Percentiles rank a stretch among this genome's conserved stretches.
phyloP scores from a whole-genome alignment of 1,139 yeast genomes.

The Meyerozyma athensensis region DNA sequence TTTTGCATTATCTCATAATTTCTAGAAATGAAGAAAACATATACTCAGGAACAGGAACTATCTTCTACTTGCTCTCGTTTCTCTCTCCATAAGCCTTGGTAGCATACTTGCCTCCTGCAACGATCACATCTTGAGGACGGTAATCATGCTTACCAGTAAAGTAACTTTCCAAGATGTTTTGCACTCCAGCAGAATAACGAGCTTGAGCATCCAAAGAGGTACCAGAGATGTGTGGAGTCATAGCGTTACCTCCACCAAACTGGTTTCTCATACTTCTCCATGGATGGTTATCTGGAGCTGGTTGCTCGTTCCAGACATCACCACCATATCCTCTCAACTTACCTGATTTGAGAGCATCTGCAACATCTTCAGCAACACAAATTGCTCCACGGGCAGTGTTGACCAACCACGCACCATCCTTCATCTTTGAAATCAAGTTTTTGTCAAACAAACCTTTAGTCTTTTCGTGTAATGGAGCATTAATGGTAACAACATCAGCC shows the following conservation, averaged over 20 bases:
- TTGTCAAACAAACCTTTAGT: conserved; percentile 66
- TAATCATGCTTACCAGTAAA: conserved; percentile 61
- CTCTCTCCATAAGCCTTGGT: conserved; percentile 67
- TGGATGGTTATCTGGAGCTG: conserved; percentile 72
- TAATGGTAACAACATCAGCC: conserved; percentile 73
- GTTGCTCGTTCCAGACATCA: conserved; percentile 81
- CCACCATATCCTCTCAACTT: conserved; percentile 79
- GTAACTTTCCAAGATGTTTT: conserved; percentile 58
- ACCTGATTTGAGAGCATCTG: conserved; percentile 66
- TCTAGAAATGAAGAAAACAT: no score
- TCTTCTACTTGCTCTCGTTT: no score
- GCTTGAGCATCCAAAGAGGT: conserved; percentile 77
- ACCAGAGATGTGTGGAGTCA: conserved; percentile 83
- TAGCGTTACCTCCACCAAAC: conserved; percentile 74
- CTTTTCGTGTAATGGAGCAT: conserved; percentile 72
- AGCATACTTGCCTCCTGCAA: conserved; percentile 66
- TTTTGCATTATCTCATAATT: background rate
- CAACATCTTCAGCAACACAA: conserved; percentile 67
- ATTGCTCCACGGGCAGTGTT: conserved; percentile 87
- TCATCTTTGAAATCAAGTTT: conserved; percentile 64
- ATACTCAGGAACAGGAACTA: no score
- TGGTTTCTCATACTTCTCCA: conserved; percentile 69
- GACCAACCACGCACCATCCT: conserved; percentile 71
- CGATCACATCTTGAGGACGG: conserved; percentile 70
- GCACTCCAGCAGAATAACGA: conserved; percentile 67